phyloP scores from a whole-genome alignment of 2,329 filamentous ascomycete species.

The Paecilomyces niveus region DNA sequence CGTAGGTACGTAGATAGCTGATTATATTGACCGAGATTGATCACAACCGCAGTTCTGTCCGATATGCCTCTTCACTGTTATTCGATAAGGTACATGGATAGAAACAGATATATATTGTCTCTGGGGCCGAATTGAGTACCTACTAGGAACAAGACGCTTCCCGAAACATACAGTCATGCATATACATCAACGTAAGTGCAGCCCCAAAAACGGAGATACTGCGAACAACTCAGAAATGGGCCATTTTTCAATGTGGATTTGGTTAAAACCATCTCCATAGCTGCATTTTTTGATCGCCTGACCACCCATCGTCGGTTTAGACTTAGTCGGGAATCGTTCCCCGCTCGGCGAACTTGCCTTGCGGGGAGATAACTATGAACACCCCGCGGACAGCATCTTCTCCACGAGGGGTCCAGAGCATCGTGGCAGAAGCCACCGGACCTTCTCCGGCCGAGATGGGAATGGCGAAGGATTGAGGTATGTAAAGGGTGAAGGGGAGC shows the following conservation, averaged over 20 bases:
- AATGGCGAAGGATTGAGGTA: neutral
- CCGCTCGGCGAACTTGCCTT: constrained; percentile 4
- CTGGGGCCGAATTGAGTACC: neutral
- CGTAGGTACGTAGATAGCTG: too few species aligned
- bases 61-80: neutral
- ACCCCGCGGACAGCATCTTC: neutral
- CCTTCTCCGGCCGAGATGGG: neutral
- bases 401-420: neutral
- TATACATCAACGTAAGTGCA: neutral
- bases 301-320: neutral
- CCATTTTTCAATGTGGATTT: neutral
- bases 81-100: neutral
- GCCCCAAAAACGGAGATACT: neutral
- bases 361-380: neutral
- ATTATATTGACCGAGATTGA: too few species aligned
- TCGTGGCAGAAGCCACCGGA: neutral
- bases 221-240: neutral
- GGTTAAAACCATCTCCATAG: neutral
- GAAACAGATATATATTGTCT: neutral
- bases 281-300: neutral
- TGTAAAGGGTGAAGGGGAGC: neutral
- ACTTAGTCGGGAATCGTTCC: neutral
- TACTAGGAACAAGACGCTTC: neutral
- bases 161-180: neutral
- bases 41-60: neutral